Evolutionary conservation across 352 stramenopile species (phyloP).

Genomic region (Globisporangium nodosum): DNA sequence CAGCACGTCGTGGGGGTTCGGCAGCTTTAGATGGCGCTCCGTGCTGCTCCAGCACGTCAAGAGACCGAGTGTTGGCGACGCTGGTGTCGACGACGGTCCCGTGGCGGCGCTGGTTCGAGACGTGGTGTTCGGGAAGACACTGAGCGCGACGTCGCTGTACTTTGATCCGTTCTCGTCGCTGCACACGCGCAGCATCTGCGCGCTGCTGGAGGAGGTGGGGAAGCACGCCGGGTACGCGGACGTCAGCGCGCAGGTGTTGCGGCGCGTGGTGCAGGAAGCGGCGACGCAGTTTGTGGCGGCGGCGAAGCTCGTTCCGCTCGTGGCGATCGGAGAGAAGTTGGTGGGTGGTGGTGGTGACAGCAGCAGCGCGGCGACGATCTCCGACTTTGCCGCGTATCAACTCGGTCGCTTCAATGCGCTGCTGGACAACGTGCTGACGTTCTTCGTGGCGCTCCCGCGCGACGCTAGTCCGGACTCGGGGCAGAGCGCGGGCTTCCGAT

Average conservation of each 20-base stretch:
- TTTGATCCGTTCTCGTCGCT: slow-evolving; percentile 59
- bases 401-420: slow-evolving; percentile 47
- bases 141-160: slow-evolving; percentile 26
- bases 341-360: neutral
- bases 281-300: slow-evolving; percentile 24
- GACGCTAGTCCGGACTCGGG: slow-evolving; percentile 9
- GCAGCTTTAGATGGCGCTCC: slow-evolving; percentile 51
- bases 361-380: slow-evolving; percentile 5
- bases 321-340: slow-evolving; percentile 27
- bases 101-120: slow-evolving; percentile 41
- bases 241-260: slow-evolving; percentile 23
- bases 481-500: slow-evolving; percentile 36
- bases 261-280: slow-evolving; percentile 21
- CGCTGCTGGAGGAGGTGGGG: slow-evolving; percentile 48
- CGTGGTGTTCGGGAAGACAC: slow-evolving; percentile 41
- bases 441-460: slow-evolving; percentile 53
- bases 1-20: slow-evolving; percentile 21
- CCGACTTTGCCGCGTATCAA: slow-evolving; percentile 29
- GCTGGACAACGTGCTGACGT: slow-evolving; percentile 54
- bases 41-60: slow-evolving; percentile 30
- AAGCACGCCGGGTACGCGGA: slow-evolving; percentile 19
- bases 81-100: slow-evolving; percentile 16
- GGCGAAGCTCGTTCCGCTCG: slow-evolving; percentile 35
- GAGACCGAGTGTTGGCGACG: neutral
- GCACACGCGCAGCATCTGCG: slow-evolving; percentile 43